A percentile compares a stretch with the other conserved stretches of the same genome.
Conservation (phyloP, 495 filamentous ascomycete genomes). For the Xylaria longipes region DNA sequence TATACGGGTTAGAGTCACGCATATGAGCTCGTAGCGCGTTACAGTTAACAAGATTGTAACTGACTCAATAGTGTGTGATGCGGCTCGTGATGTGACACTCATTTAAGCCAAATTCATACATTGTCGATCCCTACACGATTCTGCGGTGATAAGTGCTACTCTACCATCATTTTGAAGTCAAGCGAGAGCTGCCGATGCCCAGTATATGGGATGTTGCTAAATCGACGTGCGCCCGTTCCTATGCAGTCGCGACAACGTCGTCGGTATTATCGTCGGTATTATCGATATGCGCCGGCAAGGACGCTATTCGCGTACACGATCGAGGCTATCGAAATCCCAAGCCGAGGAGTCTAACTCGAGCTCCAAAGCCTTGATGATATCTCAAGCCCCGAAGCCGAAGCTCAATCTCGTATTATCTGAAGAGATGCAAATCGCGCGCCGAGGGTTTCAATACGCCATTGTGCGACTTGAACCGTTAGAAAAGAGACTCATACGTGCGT, state of each 20-base stretch:
- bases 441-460: neutral
- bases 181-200: too few species aligned
- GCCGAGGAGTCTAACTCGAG: too few species aligned
- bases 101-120: neutral
- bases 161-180: too few species aligned
- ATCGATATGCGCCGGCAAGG: neutral
- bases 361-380: too few species aligned
- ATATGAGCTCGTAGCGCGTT: neutral
- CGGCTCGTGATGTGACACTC: neutral
- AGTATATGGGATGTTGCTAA: too few species aligned
- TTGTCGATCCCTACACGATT: slow-evolving; percentile 1
- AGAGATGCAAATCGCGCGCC: neutral
- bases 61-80: neutral
- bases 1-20: neutral
- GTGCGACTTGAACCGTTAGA: neutral
- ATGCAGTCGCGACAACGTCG: neutral
- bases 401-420: neutral
- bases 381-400: neutral
- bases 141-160: too few species aligned
- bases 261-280: too few species aligned
- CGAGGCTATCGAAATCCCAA: neutral
- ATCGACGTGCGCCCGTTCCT: neutral
- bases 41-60: neutral
- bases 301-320: neutral
- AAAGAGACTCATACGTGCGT: neutral